Conservation (phyloP, 2,329 filamentous ascomycete species). For the Leptographium radiaticola region DNA sequence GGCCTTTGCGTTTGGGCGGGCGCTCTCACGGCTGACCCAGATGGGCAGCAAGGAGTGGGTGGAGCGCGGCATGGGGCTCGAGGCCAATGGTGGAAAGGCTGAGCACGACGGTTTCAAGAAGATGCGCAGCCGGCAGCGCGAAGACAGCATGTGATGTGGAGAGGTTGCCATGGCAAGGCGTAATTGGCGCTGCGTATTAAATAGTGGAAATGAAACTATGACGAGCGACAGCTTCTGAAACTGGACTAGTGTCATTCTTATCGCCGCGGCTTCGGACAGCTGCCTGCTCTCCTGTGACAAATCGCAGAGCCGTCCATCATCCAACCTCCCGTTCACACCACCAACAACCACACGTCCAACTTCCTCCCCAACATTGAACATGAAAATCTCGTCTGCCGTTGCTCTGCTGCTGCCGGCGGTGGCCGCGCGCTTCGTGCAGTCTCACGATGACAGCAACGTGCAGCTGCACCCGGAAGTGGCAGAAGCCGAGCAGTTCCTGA, state of each 20-base stretch:
- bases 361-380: slow-evolving; percentile 14
- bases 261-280: no score
- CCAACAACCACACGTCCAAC: background rate
- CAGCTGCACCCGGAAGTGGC: slow-evolving; percentile 29
- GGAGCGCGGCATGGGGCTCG: slow-evolving; percentile 61
- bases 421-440: slow-evolving; percentile 43
- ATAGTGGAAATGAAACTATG: background rate
- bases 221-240: background rate
- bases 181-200: no score
- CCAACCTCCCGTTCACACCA: background rate
- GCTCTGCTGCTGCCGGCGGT: slow-evolving; percentile 41
- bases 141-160: slow-evolving; percentile 45
- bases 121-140: slow-evolving; percentile 53
- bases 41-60: slow-evolving; percentile 97
- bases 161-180: no score
- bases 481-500: slow-evolving; percentile 47
- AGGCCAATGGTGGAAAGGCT: slow-evolving; percentile 48
- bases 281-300: no score
- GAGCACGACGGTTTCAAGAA: slow-evolving; percentile 54
- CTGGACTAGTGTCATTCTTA: background rate
- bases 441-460: slow-evolving; percentile 35
- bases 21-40: slow-evolving; percentile 69
- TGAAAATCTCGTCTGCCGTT: slow-evolving; percentile 41
- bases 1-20: slow-evolving; percentile 86
- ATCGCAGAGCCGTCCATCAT: background rate